Conservation (phyloP, 768 basidiomycete genomes). For the Amanita pseudoporphyria region DNA sequence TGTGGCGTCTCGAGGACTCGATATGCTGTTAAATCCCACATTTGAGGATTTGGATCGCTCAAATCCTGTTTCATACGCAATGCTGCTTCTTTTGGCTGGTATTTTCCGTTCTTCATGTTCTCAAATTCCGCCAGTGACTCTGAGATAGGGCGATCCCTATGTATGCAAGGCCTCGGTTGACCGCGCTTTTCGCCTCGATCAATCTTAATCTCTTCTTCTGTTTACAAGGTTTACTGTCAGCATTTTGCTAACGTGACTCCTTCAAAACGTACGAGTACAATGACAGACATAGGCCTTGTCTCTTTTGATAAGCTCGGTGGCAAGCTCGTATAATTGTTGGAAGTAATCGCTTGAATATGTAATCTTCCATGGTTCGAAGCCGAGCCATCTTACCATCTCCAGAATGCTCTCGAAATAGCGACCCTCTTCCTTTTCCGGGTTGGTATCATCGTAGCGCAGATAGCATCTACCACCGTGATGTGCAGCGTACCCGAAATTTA, state of each 20-base stretch:
- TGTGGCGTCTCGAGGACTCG: slow-evolving; percentile 86
- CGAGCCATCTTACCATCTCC: slow-evolving; percentile 93
- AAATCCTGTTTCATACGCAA: slow-evolving; percentile 98
- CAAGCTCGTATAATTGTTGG: slow-evolving; percentile 74
- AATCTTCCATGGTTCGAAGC: slow-evolving; percentile 97
- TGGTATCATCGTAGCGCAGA: slow-evolving; percentile 95
- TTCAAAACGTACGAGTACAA: slow-evolving; percentile 63
- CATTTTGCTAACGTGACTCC: slow-evolving; percentile 21
- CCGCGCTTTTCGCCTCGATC: slow-evolving; percentile 83
- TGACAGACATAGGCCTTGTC: slow-evolving; percentile 95
- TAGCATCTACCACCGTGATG: slow-evolving; percentile 90
- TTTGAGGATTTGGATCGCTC: slow-evolving; percentile 88
- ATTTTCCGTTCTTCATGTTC: slow-evolving; percentile 86
- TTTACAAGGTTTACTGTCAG: slow-evolving; percentile 3
- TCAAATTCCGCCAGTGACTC: slow-evolving; percentile 87
- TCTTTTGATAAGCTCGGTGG: slow-evolving; percentile 77
- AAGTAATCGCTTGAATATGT: slow-evolving; percentile 99
- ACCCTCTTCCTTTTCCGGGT: slow-evolving; percentile 96
- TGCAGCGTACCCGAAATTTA: slow-evolving; percentile 98
- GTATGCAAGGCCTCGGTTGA: slow-evolving; percentile 74
- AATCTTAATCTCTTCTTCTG: slow-evolving; percentile 88
- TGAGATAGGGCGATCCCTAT: slow-evolving; percentile 74
- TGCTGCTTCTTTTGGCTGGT: slow-evolving; percentile 85
- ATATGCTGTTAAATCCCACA: slow-evolving; percentile 99
- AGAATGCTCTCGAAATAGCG: slow-evolving; percentile 94